A percentile compares a stretch with the other conserved stretches of the same genome.
phyloP scores from a whole-genome alignment of 352 stramenopile genomes.

The Pythium plurisporium region DNA sequence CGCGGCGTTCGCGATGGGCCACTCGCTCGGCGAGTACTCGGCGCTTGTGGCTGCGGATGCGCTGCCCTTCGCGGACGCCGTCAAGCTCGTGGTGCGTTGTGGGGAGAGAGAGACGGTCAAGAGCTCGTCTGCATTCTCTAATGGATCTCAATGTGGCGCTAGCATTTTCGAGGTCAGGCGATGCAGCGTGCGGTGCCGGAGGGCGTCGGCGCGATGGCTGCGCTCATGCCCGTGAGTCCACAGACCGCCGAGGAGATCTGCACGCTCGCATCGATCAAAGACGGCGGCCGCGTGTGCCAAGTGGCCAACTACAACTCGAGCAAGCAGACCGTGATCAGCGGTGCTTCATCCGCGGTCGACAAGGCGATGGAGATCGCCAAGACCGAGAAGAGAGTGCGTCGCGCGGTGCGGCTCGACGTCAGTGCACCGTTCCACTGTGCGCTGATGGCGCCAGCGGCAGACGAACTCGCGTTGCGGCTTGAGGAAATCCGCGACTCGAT shows the following conservation, averaged over 20 bases:
- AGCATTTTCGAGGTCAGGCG: conserved; percentile 61
- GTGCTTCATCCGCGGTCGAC: conserved; percentile 42
- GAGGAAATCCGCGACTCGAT: conserved; percentile 27
- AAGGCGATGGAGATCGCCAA: conserved; percentile 55
- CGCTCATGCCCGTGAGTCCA: conserved; percentile 59
- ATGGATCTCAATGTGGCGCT: neutral
- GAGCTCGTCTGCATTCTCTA: too few species aligned
- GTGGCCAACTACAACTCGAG: conserved; percentile 89
- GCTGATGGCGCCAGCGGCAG: conserved; percentile 65
- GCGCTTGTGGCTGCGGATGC: conserved; percentile 66
- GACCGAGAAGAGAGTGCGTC: conserved; percentile 60
- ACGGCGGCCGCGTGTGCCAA: conserved; percentile 43
- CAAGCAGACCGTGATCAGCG: conserved; percentile 84
- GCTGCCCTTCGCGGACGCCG: conserved; percentile 62
- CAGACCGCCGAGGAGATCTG: conserved; percentile 57
- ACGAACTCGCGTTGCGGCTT: conserved; percentile 41
- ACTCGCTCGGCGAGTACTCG: conserved; percentile 87
- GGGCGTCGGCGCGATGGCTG: conserved; percentile 66
- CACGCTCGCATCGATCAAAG: conserved; percentile 28
- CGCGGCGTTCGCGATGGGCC: conserved; percentile 54
- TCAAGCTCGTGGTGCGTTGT: conserved; percentile 56
- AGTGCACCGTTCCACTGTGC: conserved; percentile 83
- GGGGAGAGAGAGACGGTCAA: too few species aligned
- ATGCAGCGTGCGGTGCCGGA: conserved; percentile 63
- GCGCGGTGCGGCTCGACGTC: conserved; percentile 69